phyloP scores from a whole-genome alignment of 352 stramenopile genomes.

The Albugo candida region DNA sequence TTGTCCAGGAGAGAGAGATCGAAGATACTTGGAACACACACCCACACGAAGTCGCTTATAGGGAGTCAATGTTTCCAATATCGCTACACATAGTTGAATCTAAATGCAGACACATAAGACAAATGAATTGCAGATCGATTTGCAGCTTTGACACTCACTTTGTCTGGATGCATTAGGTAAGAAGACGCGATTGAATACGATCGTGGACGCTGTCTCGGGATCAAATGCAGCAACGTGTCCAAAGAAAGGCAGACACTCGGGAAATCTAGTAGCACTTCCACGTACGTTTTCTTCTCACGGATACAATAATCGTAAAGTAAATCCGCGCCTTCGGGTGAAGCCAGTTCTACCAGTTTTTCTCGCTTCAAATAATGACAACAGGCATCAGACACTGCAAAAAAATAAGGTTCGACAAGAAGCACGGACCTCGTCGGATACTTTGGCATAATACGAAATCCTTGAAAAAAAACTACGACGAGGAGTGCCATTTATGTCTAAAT shows the following conservation, averaged over 20 bases:
- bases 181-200: slow-evolving; percentile 87
- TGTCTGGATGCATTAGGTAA: slow-evolving; percentile 23
- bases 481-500: slow-evolving; percentile 74
- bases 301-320: slow-evolving; percentile 88
- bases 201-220: slow-evolving; percentile 69
- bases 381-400: neutral
- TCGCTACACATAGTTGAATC: slow-evolving; percentile 67
- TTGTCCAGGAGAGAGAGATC: slow-evolving; percentile 24
- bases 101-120: slow-evolving; percentile 2
- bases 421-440: slow-evolving; percentile 56
- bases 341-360: slow-evolving; percentile 83
- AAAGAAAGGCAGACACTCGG: slow-evolving; percentile 46
- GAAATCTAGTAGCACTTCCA: slow-evolving; percentile 79
- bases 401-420: neutral
- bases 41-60: slow-evolving; percentile 73
- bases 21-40: slow-evolving; percentile 71
- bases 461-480: slow-evolving; percentile 79
- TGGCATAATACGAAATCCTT: slow-evolving; percentile 59
- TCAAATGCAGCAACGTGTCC: slow-evolving; percentile 55
- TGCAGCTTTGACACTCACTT: slow-evolving; percentile 12
- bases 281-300: slow-evolving; percentile 80
- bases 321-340: slow-evolving; percentile 73
- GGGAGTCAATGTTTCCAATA: slow-evolving; percentile 80
- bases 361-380: slow-evolving; percentile 17
- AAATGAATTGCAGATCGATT: neutral